Conservation (phyloP, 768 basidiomycete species). For the Dioszegia crocea region DNA sequence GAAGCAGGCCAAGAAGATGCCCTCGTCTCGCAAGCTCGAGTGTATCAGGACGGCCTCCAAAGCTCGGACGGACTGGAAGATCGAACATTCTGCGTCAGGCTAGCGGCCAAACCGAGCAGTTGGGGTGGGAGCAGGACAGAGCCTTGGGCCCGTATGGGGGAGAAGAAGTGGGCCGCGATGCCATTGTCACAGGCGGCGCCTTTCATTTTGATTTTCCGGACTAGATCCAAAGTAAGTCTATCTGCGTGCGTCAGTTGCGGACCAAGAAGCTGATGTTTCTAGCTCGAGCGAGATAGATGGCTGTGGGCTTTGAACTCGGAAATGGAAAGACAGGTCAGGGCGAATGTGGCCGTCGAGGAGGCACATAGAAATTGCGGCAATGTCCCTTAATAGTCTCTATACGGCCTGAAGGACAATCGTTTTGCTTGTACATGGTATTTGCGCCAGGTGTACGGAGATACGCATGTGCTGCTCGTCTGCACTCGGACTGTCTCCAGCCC, state of each 20-base stretch:
- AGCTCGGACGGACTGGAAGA: conserved; percentile 76
- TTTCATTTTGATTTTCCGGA: conserved; percentile 36
- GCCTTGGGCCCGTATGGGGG: conserved; percentile 31
- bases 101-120: conserved; percentile 54
- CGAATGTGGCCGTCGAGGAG: conserved; percentile 62
- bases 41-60: conserved; percentile 81
- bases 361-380: conserved; percentile 64
- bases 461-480: too few species aligned
- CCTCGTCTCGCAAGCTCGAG: conserved; percentile 55
- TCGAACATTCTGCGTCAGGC: conserved; percentile 67
- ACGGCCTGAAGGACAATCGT: too few species aligned
- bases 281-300: conserved; percentile 88
- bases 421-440: too few species aligned
- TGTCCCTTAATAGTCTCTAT: conserved; percentile 40
- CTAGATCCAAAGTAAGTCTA: conserved; percentile 45
- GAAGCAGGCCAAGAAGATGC: conserved; percentile 27
- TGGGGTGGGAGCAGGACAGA: conserved; percentile 30
- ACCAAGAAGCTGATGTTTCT: conserved; percentile 44
- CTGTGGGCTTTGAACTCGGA: conserved; percentile 88
- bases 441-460: too few species aligned
- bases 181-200: conserved; percentile 54
- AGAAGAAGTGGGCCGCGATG: conserved; percentile 52
- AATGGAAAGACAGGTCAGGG: conserved; percentile 73
- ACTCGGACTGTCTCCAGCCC: too few species aligned
- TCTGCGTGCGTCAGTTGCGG: too few species aligned